Percentiles rank a stretch among this genome's conserved stretches.
phyloP scores from a whole-genome alignment of 2,329 filamentous ascomycete species.

The Parasarocladium wereldwijsianum region DNA sequence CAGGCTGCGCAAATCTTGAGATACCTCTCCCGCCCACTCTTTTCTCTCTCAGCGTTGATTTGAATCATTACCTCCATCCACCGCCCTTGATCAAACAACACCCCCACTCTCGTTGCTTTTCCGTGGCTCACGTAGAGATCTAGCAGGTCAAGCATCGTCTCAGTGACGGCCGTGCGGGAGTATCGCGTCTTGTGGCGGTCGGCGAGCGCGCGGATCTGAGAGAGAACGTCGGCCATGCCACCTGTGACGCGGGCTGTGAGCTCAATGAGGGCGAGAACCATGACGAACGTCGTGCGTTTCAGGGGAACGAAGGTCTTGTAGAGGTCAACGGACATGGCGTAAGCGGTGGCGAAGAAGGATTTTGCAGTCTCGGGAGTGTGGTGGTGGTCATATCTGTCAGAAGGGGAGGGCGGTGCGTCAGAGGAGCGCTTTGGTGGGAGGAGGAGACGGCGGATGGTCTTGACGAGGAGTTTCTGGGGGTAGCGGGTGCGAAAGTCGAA shows the following conservation, averaged over 20 bases:
- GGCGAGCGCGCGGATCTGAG: conserved; percentile 33
- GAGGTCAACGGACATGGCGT: conserved; percentile 72
- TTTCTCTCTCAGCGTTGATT: conserved; percentile 68
- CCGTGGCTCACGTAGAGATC: conserved; percentile 85
- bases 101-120: conserved; percentile 58
- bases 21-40: conserved; percentile 46
- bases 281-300: conserved; percentile 75
- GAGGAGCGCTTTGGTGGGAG: conserved; percentile 10
- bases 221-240: conserved; percentile 25
- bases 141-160: conserved; percentile 79
- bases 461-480: conserved; percentile 72
- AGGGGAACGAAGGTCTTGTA: conserved; percentile 89
- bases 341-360: conserved; percentile 52
- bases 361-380: conserved; percentile 24
- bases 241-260: conserved; percentile 58
- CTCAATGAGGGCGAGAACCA: conserved; percentile 72
- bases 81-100: conserved; percentile 54
- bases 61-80: conserved; percentile 80
- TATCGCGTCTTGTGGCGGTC: conserved; percentile 28
- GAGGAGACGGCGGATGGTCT: conserved; percentile 49
- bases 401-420: not conserved
- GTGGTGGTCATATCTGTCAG: not conserved
- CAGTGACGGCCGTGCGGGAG: conserved; percentile 36
- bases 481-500: conserved; percentile 90
- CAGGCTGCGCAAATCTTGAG: conserved; percentile 43